A percentile compares a stretch with the other conserved stretches of the same genome.
phyloP scores from a whole-genome alignment of 2,329 filamentous ascomycete species.

The Blastomyces parvus region DNA sequence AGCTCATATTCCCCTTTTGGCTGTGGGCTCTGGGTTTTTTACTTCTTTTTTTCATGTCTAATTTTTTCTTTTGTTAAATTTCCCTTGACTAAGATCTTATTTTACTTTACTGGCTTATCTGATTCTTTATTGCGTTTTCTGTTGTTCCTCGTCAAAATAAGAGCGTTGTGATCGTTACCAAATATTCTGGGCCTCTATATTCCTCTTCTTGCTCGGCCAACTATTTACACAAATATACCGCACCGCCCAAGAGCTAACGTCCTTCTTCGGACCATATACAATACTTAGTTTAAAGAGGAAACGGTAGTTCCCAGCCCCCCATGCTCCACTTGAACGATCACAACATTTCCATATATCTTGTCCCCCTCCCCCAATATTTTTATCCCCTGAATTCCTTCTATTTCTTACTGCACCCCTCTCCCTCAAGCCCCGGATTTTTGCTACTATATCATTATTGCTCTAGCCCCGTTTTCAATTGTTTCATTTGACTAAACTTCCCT shows the following conservation, averaged over 20 bases:
- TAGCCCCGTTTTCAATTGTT: background rate
- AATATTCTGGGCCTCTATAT: constrained; percentile 1
- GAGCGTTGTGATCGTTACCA: constrained; percentile 7
- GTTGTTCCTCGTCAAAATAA: background rate
- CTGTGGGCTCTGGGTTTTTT: too few species aligned
- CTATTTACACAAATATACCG: background rate
- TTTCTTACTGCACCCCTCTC: background rate
- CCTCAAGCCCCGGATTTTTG: background rate
- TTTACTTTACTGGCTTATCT: background rate
- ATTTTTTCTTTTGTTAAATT: background rate
- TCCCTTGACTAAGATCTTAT: background rate
- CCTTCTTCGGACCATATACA: background rate
- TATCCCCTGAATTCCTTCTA: background rate
- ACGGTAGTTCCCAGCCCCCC: background rate
- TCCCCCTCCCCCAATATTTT: background rate
- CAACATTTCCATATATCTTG: constrained; percentile 1
- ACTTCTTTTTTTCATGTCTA: too few species aligned
- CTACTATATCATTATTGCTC: background rate
- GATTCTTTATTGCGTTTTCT: background rate
- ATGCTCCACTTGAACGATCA: background rate
- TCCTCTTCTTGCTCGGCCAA: background rate
- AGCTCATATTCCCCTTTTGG: background rate
- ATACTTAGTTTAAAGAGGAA: background rate
- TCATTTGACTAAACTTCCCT: background rate
- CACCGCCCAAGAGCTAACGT: background rate